Percentiles rank a stretch among this genome's conserved stretches.
Evolutionary conservation across 2,329 filamentous ascomycete genomes (phyloP).

Genomic region (Aspergillus pseudotamarii): DNA sequence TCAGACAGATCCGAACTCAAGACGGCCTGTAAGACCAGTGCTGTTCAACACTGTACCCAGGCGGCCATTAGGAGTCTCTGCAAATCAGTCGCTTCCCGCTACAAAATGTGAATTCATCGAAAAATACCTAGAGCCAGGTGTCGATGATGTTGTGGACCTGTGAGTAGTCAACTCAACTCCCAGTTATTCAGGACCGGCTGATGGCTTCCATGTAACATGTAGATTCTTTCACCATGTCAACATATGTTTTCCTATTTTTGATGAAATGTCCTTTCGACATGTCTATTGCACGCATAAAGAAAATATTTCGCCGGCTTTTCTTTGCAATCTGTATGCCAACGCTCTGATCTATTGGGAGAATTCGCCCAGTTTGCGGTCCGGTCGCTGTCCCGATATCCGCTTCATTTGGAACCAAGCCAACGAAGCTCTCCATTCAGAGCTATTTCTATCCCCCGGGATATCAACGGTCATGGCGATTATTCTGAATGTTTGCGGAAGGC

Average conservation of each 20-base stretch:
- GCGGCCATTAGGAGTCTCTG: constrained; percentile 42
- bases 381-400: constrained; percentile 53
- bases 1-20: constrained; percentile 26
- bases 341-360: constrained; percentile 55
- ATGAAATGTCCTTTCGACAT: constrained; percentile 51
- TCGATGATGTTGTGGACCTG: constrained; percentile 49
- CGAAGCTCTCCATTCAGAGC: constrained; percentile 58
- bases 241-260: constrained; percentile 57
- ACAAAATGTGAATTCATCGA: constrained; percentile 54
- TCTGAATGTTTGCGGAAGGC: constrained; percentile 58
- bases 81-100: constrained; percentile 25
- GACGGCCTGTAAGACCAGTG: constrained; percentile 36
- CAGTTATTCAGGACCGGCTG: not conserved
- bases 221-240: constrained; percentile 57
- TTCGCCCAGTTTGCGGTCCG: constrained; percentile 35
- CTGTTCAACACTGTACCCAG: constrained; percentile 53
- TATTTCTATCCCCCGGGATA: constrained; percentile 56
- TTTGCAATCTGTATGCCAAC: constrained; percentile 57
- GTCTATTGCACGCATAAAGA: constrained; percentile 47
- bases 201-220: not conserved
- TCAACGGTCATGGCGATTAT: constrained; percentile 57
- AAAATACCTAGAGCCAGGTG: constrained; percentile 47
- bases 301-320: constrained; percentile 54
- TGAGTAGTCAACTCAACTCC: constrained; percentile 28
- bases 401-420: constrained; percentile 62